phyloP scores from a whole-genome alignment of 2,329 filamentous ascomycete species.

The Neospermospora avenae region DNA sequence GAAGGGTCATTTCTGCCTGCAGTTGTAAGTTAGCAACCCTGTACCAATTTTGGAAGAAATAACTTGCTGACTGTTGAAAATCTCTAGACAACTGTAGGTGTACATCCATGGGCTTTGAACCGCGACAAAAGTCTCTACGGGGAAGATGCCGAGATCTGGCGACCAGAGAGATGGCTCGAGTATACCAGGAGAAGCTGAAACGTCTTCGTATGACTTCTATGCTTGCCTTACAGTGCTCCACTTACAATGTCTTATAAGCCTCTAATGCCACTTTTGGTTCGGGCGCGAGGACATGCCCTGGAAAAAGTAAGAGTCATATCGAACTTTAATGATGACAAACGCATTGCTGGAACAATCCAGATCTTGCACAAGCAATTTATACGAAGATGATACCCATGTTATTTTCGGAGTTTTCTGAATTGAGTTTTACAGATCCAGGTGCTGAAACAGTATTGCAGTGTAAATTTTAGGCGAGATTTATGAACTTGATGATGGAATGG shows the following conservation, averaged over 20 bases:
- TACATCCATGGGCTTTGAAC: conserved; percentile 41
- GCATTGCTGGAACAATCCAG: conserved; percentile 1
- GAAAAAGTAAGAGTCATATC: conserved; percentile 3
- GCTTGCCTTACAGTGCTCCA: not conserved
- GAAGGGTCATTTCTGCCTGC: conserved; percentile 41
- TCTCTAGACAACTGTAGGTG: conserved; percentile 41
- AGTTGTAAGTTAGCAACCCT: conserved; percentile 39
- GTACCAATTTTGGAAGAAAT: not conserved
- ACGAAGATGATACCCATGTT: conserved; percentile 19
- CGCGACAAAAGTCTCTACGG: conserved; percentile 49
- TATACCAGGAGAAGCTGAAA: conserved; percentile 27
- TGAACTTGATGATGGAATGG: conserved; percentile 44
- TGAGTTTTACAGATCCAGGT: conserved; percentile 8
- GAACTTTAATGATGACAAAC: not conserved
- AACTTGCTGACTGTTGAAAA: not conserved
- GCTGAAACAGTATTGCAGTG: conserved; percentile 9
- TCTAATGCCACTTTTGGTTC: conserved; percentile 17
- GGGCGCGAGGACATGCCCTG: conserved; percentile 18
- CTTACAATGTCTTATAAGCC: not conserved
- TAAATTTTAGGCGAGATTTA: conserved; percentile 33
- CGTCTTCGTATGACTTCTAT: conserved; percentile 2
- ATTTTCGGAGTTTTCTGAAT: conserved; percentile 12
- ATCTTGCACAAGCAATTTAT: conserved; percentile 19
- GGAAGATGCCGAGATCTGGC: conserved; percentile 47
- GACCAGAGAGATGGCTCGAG: conserved; percentile 54